Conservation (phyloP, 352 stramenopile species). For the Achlya hypogyna region DNA sequence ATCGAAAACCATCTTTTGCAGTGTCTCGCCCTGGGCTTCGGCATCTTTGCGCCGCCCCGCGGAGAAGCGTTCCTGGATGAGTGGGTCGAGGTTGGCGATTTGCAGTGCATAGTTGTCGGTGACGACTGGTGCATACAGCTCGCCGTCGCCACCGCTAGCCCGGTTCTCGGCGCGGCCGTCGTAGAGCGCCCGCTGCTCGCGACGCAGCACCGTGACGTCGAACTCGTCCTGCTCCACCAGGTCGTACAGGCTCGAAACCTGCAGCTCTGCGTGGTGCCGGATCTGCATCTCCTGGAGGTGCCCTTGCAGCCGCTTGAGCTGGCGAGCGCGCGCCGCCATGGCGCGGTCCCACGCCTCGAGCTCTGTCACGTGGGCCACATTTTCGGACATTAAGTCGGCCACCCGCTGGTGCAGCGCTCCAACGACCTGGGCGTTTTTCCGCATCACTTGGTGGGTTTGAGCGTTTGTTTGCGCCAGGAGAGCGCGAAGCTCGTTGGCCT, state of each 20-base stretch:
- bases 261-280: conserved; percentile 47
- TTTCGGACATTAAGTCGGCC: conserved; percentile 1
- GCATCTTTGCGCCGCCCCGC: conserved; percentile 36
- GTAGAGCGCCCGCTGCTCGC: conserved; percentile 34
- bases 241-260: conserved; percentile 48
- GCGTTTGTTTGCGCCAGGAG: conserved; percentile 38
- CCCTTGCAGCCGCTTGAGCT: conserved; percentile 49
- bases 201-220: conserved; percentile 45
- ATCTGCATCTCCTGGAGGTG: conserved; percentile 46
- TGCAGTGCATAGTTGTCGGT: conserved; percentile 41
- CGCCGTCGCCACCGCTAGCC: conserved; percentile 12
- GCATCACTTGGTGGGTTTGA: conserved; percentile 8
- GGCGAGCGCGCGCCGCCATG: conserved; percentile 44
- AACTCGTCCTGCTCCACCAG: conserved; percentile 57
- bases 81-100: conserved; percentile 65
- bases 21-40: conserved; percentile 38
- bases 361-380: conserved; percentile 32
- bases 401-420: neutral
- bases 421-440: conserved; percentile 1
- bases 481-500: conserved; percentile 33
- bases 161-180: conserved; percentile 33
- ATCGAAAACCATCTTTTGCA: neutral
- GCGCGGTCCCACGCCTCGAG: conserved; percentile 64
- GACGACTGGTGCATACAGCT: conserved; percentile 24
- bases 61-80: conserved; percentile 58